phyloP scores from a whole-genome alignment of 2,329 filamentous ascomycete genomes.

The Fusarium beomiforme region DNA sequence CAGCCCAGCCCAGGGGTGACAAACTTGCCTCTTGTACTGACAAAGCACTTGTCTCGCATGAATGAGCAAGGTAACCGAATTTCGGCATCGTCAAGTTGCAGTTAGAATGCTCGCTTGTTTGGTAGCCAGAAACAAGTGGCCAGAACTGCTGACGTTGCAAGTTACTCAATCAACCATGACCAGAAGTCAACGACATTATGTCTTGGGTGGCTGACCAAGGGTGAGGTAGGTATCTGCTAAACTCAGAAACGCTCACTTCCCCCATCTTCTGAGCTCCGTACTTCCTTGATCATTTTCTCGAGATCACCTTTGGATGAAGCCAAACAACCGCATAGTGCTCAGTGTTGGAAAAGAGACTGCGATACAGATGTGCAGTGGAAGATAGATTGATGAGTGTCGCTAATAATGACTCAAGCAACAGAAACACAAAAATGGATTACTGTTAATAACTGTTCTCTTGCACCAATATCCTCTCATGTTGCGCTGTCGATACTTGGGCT shows the following conservation, averaged over 20 bases:
- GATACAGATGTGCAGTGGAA: neutral
- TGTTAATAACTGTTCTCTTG: neutral
- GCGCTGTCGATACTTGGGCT: neutral
- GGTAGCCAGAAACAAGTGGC: neutral
- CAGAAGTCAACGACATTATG: neutral
- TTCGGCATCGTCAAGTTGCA: conserved; percentile 6
- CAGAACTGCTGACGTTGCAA: neutral
- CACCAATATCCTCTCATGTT: neutral
- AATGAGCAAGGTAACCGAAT: conserved; percentile 23
- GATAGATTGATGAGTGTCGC: neutral
- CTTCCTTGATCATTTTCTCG: neutral
- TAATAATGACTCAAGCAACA: neutral
- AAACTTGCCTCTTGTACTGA: conserved; percentile 5
- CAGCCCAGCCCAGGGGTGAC: neutral
- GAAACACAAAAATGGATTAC: neutral
- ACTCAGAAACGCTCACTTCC: neutral
- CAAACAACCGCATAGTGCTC: neutral
- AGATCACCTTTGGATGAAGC: neutral
- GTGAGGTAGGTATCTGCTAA: neutral
- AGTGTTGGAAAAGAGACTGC: neutral
- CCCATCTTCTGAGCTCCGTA: neutral
- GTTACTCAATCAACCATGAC: neutral
- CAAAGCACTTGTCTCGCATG: conserved; percentile 12
- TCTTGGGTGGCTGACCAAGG: neutral
- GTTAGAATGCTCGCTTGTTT: neutral